phyloP scores from a whole-genome alignment of 2,329 filamentous ascomycete genomes.

The Aspergillus pseudoviridinutans region DNA sequence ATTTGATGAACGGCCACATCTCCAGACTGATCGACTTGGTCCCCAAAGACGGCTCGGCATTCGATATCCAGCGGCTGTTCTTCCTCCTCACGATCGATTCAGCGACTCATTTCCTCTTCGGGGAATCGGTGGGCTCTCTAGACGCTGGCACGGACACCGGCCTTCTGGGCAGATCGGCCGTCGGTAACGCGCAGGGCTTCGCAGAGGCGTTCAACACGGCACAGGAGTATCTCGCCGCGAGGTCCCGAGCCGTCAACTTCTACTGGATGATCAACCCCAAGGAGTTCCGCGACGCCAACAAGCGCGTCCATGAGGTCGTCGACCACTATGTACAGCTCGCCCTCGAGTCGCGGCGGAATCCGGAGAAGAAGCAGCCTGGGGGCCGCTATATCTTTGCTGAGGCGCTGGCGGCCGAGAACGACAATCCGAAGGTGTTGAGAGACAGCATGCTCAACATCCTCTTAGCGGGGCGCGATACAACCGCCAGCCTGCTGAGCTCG shows the following conservation, averaged over 20 bases:
- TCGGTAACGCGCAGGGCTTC: conserved; percentile 30
- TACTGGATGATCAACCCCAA: conserved; percentile 39
- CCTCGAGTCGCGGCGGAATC: conserved; percentile 32
- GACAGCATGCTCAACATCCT: conserved; percentile 50
- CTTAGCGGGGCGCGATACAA: conserved; percentile 52
- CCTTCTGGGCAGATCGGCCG: conserved; percentile 43
- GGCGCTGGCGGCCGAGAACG: conserved; percentile 44
- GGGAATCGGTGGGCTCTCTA: conserved; percentile 63
- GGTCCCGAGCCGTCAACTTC: conserved; percentile 28
- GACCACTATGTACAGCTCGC: conserved; percentile 48
- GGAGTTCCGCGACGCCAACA: conserved; percentile 38
- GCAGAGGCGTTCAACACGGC: conserved; percentile 35
- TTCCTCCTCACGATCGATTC: conserved; percentile 80
- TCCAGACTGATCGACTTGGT: conserved; percentile 63
- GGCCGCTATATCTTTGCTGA: conserved; percentile 49
- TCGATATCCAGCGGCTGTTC: conserved; percentile 74
- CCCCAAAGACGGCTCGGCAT: conserved; percentile 44
- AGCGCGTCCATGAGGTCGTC: conserved; percentile 45
- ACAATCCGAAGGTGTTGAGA: conserved; percentile 44
- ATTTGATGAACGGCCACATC: conserved; percentile 76
- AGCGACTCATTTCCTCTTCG: conserved; percentile 81
- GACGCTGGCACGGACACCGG: conserved; percentile 41
- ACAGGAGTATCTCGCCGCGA: conserved; percentile 27
- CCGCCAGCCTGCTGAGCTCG: conserved; percentile 43
- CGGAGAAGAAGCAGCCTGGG: conserved; percentile 26